Conservation (phyloP, 768 basidiomycete species). For the Pilatotrama ljubarskyi region DNA sequence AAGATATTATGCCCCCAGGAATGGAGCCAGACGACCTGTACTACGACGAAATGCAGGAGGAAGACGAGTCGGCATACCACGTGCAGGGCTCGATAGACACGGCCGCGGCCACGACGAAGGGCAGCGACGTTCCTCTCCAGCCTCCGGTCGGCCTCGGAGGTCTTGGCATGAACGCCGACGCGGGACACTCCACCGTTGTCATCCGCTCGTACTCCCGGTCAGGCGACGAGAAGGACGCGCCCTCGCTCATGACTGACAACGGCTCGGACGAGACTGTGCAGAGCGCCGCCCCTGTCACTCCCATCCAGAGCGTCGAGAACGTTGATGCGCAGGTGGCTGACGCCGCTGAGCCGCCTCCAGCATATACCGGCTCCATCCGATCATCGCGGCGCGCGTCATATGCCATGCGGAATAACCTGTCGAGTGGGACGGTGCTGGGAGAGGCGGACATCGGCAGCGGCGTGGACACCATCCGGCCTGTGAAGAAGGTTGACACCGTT, state of each 20-base stretch:
- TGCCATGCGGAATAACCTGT: constrained; percentile 64
- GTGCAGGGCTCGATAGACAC: constrained; percentile 56
- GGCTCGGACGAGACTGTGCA: constrained; percentile 46
- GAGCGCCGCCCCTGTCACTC: constrained; percentile 40
- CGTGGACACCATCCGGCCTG: constrained; percentile 87
- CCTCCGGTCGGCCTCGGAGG: constrained; percentile 2
- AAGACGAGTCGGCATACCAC: constrained; percentile 38
- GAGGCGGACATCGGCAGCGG: constrained; percentile 87
- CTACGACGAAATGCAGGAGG: constrained; percentile 39
- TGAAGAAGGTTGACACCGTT: constrained; percentile 86
- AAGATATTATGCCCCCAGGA: constrained; percentile 57
- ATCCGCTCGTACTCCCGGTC: constrained; percentile 48
- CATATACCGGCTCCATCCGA: constrained; percentile 69
- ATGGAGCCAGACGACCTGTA: constrained; percentile 51
- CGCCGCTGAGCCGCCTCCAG: constrained; percentile 63
- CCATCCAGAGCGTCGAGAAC: constrained; percentile 30
- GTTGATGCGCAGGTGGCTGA: constrained; percentile 21
- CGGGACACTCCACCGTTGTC: constrained; percentile 70
- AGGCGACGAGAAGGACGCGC: constrained; percentile 43
- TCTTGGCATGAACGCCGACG: constrained; percentile 45
- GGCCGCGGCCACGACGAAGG: constrained; percentile 56
- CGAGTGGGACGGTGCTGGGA: constrained; percentile 73
- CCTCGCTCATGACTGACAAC: constrained; percentile 40
- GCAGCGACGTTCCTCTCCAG: constrained; percentile 49
- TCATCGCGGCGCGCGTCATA: constrained; percentile 73